phyloP scores from a whole-genome alignment of 495 filamentous ascomycete genomes.

The Hypoxylon rickii region DNA sequence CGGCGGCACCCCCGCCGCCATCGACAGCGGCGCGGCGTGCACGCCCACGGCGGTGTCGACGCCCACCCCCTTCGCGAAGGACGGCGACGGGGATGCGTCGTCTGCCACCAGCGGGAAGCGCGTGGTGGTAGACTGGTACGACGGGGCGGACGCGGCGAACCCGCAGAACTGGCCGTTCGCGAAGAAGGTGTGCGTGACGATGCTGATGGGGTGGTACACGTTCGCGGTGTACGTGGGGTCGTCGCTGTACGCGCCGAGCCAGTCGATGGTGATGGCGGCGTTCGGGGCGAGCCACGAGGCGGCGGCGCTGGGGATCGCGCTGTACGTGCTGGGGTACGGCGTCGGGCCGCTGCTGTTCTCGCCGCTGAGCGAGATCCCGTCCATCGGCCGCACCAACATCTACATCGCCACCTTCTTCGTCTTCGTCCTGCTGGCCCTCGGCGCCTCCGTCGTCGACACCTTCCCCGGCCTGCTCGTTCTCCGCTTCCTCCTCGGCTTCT shows the following conservation, averaged over 20 bases:
- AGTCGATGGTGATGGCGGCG: slow-evolving; percentile 48
- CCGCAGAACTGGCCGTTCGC: slow-evolving; percentile 58
- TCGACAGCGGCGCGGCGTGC: neutral
- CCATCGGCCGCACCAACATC: slow-evolving; percentile 64
- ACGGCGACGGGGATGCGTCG: neutral
- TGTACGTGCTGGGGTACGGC: slow-evolving; percentile 69
- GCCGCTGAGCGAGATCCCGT: slow-evolving; percentile 67
- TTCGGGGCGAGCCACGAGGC: slow-evolving; percentile 59
- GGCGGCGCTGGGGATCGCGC: slow-evolving; percentile 57
- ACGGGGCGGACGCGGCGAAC: slow-evolving; percentile 55
- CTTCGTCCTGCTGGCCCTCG: slow-evolving; percentile 75
- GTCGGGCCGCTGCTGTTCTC: slow-evolving; percentile 56
- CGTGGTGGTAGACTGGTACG: slow-evolving; percentile 58
- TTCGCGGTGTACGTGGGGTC: slow-evolving; percentile 55
- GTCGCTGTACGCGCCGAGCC: slow-evolving; percentile 50
- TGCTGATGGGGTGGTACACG: slow-evolving; percentile 59
- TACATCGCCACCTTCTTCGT: slow-evolving; percentile 69
- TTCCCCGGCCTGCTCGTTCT: slow-evolving; percentile 70
- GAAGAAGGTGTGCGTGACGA: slow-evolving; percentile 49
- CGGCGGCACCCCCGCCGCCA: no score
- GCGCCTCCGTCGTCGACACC: slow-evolving; percentile 73
- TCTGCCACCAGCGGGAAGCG: neutral
- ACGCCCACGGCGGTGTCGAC: neutral
- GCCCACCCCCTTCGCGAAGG: no score
- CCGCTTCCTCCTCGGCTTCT: slow-evolving; percentile 74